Percentiles rank a stretch among this genome's conserved stretches.
Evolutionary conservation across 140 eudicot species (phyloP).

Genomic region (Anethum foeniculum): DNA sequence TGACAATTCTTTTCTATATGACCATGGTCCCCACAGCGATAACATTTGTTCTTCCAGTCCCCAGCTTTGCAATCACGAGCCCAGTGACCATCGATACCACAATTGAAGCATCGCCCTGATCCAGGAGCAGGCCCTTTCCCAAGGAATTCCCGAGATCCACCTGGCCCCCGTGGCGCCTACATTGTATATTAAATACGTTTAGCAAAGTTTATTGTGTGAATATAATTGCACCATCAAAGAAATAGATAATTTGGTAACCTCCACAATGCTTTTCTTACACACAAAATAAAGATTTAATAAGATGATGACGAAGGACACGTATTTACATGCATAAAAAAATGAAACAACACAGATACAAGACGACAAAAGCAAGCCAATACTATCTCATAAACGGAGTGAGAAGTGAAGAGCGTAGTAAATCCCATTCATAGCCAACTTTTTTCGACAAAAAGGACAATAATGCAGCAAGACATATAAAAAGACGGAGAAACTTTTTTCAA

Average conservation of each 20-base stretch:
- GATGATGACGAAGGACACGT: background rate
- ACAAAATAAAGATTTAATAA: background rate
- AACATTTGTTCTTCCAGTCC: conserved; percentile 98
- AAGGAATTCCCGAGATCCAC: conserved; percentile 69
- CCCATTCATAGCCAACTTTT: background rate
- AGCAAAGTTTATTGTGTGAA: background rate
- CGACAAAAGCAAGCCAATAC: background rate
- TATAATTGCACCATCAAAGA: background rate
- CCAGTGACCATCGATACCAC: conserved; percentile 87
- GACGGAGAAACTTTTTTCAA: background rate
- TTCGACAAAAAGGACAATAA: background rate
- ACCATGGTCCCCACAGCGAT: conserved; percentile 94
- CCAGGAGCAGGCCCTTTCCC: conserved; percentile 84
- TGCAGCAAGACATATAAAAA: background rate
- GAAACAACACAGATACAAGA: background rate
- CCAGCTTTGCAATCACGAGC: conserved; percentile 97
- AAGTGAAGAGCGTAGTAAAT: background rate
- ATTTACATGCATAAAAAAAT: background rate
- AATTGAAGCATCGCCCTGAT: conserved; percentile 72
- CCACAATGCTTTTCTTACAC: background rate
- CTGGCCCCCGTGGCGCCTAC: conserved; percentile 81
- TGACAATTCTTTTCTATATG: conserved; percentile 93
- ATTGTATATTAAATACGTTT: conserved; percentile 13
- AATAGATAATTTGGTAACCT: background rate
- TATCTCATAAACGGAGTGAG: background rate